Evolutionary conservation across 352 stramenopile species (phyloP).

Genomic region (Pilasporangium apinafurcum): DNA sequence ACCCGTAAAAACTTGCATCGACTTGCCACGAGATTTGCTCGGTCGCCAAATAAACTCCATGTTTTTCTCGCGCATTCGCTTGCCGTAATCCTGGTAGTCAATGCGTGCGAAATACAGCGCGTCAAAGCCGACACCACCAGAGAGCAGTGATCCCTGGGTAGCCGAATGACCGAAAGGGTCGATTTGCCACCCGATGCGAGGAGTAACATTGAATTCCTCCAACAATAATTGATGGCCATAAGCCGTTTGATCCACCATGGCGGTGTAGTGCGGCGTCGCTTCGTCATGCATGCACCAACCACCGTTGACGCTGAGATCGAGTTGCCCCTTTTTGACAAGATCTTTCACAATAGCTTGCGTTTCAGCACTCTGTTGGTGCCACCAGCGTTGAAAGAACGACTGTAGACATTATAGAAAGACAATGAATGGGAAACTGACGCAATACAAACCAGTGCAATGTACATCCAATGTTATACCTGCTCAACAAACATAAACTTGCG

Average conservation of each 20-base stretch:
- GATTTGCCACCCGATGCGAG: slow-evolving; percentile 97
- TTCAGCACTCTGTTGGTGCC: slow-evolving; percentile 79
- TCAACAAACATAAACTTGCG: slow-evolving; percentile 95
- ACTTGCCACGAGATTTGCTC: slow-evolving; percentile 79
- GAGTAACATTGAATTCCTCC: slow-evolving; percentile 90
- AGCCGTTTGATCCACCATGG: slow-evolving; percentile 98
- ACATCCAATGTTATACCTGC: slow-evolving; percentile 21
- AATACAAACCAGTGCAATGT: not conserved
- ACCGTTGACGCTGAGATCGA: slow-evolving; percentile 93
- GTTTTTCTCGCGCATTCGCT: slow-evolving; percentile 80
- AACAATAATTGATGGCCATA: slow-evolving; percentile 94
- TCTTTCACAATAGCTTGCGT: slow-evolving; percentile 73
- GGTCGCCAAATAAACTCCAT: slow-evolving; percentile 96
- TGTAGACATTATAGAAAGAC: too few relatives aligned
- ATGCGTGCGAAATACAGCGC: slow-evolving; percentile 97
- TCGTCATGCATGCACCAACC: slow-evolving; percentile 99
- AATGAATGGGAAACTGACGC: too few relatives aligned
- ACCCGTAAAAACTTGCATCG: slow-evolving; percentile 81
- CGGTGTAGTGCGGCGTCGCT: slow-evolving; percentile 93
- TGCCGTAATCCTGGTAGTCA: slow-evolving; percentile 95
- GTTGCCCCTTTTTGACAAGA: slow-evolving; percentile 87
- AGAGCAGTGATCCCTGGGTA: slow-evolving; percentile 91
- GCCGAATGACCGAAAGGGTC: slow-evolving; percentile 95
- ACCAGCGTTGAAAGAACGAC: slow-evolving; percentile 97
- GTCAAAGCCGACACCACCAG: slow-evolving; percentile 91